phyloP scores from a whole-genome alignment of 1,139 yeast genomes.

The Candida mesenterica region DNA sequence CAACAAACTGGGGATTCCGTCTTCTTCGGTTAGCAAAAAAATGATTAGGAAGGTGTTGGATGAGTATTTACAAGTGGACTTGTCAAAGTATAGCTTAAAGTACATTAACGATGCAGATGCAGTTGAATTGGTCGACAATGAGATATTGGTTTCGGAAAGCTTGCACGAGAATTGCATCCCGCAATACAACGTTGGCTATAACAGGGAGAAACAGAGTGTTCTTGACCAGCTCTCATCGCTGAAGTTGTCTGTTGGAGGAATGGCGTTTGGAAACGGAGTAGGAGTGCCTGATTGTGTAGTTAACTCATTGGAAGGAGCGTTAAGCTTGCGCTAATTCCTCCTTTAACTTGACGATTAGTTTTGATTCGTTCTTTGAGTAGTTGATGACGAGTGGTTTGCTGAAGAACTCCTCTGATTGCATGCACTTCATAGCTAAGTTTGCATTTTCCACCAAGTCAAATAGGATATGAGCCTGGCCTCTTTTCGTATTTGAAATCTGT shows the following conservation, averaged over 20 bases:
- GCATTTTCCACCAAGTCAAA: conserved; percentile 54
- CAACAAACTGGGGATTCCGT: conserved; percentile 39
- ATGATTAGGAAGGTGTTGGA: conserved; percentile 48
- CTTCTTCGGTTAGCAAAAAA: conserved; percentile 40
- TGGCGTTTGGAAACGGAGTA: conserved; percentile 76
- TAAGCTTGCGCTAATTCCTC: conserved; percentile 10
- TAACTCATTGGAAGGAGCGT: conserved; percentile 60
- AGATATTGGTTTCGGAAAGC: conserved; percentile 36
- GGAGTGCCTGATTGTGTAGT: conserved; percentile 89
- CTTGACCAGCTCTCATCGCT: conserved; percentile 32
- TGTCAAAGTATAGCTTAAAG: conserved; percentile 27
- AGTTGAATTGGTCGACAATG: conserved; percentile 23
- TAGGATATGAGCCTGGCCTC: conserved; percentile 79
- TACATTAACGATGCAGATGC: conserved; percentile 30
- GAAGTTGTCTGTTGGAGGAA: conserved; percentile 69
- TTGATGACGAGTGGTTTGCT: conserved; percentile 54
- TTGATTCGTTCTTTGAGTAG: conserved; percentile 43
- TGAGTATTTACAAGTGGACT: conserved; percentile 49
- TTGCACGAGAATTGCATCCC: conserved; percentile 68
- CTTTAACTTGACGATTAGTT: conserved; percentile 8
- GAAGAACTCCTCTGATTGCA: conserved; percentile 52
- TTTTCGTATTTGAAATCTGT: conserved; percentile 47
- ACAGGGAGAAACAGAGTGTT: conserved; percentile 39
- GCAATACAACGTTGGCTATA: conserved; percentile 74
- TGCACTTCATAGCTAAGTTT: conserved; percentile 45